Base-by-base conservation (phyloP, 768 basidiomycete genomes). In the Coprinopsis marcescibilis region DNA sequence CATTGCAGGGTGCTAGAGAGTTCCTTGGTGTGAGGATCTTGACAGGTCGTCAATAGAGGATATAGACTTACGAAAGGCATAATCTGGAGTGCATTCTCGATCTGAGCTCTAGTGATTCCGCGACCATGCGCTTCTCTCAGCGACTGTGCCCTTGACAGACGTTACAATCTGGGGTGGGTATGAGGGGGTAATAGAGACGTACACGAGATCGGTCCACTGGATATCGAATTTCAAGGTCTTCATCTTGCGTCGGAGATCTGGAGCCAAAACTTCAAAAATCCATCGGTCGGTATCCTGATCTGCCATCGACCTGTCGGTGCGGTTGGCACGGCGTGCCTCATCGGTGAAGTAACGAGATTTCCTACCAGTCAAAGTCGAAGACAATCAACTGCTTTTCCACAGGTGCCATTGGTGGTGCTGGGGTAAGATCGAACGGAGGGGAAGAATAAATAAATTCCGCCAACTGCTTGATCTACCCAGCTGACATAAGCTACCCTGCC, bases 151-250 rank as follows among this genome's bases (percentile, higher is more conserved):
- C 87, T 85, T 52, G 40, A 54, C 20, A 26, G 17, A 36, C 41
- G 46, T 53, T 36, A 20, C 24, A 17, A 27, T 3, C 38, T n/a
- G 26, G n/a, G 13, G 36, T 4, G 17, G 6, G 13, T 20, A 15
- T 24, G 5, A 19, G 26, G 21, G 19, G 26, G 27, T 8, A 11
- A 19, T 37, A 5, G 40, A 35, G 12, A 46, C 81, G 68, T 65
- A 97, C 95, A 97, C 81, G 29, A 96, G 78, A 69, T 98, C 96
- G 2, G 94, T 97, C 85, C 92, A 99, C 60, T 96, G 90, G 21
- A 75, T 60, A 50, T 76, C 64, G 6, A 65, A 55, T 62, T 88
- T 77, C 55, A 81, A 69, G 19, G 69, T 71, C 58, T 88, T 76
- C 73, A 96, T 81, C 60, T 87, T 80, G 38, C 89, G 72, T 45